Evolutionary conservation across 257 asterid genomes (phyloP), one percentile per base, ranked within the genome.

Genomic region (Gentiana dahurica): DNA sequence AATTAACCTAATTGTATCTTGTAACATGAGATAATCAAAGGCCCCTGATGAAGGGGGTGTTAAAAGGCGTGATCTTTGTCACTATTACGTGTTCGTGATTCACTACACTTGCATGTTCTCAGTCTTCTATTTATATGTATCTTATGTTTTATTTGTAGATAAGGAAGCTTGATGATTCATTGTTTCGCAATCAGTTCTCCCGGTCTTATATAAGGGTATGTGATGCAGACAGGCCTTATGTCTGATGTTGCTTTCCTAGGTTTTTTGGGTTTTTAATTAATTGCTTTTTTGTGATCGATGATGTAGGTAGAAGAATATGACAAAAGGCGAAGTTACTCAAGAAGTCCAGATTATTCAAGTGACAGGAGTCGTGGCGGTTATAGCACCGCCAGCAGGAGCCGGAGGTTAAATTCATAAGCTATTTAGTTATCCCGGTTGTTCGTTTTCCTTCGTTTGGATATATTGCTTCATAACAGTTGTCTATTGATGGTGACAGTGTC

Each of bases 101-200:
- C 36, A 10, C 37, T 1, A 10, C 52, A 24, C 6, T 54, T 2
- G 49, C 50, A 24, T 36, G 33, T 10, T 44, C 34, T 34, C 45
- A 15, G 7, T 53, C 44, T 39, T 8, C 34, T 57, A 34, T 10
- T 48, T 55, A 24, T 61, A n/a, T 65, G 41, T 59, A 5, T 48
- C 36, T 24, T 35, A 57, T 49, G 53, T 55, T 36, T 54, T 36
- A 5, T 46, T 4, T 65, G 77, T 73, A 87, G 96, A 78, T 87
- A 65, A 79, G 81, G 79, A 87, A 84, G 78, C 94, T 87, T 44
- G 94, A 86, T 49, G 95, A 86, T 70, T 79, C 95, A 61, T 75
- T 79, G 69, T 87, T 87, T 64, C 78, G 82, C 6, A 86, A 87
- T 68, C 95, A 81, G 59, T 76, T 66, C 63, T 81, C 94, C 49